Percentiles rank a stretch among this genome's conserved stretches.
phyloP scores from a whole-genome alignment of 1,139 yeast genomes.

The Eremothecium sinecaudum region DNA sequence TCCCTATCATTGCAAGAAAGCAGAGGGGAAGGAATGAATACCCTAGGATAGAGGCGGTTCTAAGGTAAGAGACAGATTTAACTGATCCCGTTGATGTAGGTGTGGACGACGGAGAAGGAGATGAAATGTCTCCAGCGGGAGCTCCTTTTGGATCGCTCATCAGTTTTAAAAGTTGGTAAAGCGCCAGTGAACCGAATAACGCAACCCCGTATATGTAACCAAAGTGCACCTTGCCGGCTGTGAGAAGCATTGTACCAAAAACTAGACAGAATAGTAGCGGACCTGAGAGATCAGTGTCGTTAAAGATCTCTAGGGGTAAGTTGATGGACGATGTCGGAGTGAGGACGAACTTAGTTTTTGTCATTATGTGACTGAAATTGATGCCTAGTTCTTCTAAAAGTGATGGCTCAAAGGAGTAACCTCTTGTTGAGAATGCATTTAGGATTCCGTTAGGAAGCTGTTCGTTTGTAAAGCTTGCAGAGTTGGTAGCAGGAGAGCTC shows the following conservation, averaged over 20 bases:
- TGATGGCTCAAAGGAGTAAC: conserved; percentile 92
- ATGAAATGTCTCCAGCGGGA: not conserved
- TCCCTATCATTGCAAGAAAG: conserved; percentile 62
- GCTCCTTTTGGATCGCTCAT: conserved; percentile 40
- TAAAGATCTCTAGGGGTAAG: conserved; percentile 53
- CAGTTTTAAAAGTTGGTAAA: conserved; percentile 74
- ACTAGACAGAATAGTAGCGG: conserved; percentile 82
- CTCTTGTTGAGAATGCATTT: conserved; percentile 89
- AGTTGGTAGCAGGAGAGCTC: conserved; percentile 25
- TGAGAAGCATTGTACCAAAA: conserved; percentile 74
- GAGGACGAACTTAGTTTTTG: conserved; percentile 79
- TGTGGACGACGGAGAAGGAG: not conserved
- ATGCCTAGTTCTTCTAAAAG: conserved; percentile 87
- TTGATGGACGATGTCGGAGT: conserved; percentile 56
- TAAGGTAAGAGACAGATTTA: conserved; percentile 18
- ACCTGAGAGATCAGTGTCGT: conserved; percentile 91
- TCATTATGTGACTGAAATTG: conserved; percentile 77
- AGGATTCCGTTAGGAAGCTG: conserved; percentile 67
- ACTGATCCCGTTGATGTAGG: not conserved
- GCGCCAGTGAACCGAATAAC: conserved; percentile 74
- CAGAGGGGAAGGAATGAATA: conserved; percentile 90
- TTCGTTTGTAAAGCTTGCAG: conserved; percentile 26
- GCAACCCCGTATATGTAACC: conserved; percentile 98
- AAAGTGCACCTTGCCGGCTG: conserved; percentile 89
- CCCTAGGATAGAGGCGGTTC: conserved; percentile 76